Base-by-base conservation (phyloP, 106 monocot species). In the Dendrobium officinale region DNA sequence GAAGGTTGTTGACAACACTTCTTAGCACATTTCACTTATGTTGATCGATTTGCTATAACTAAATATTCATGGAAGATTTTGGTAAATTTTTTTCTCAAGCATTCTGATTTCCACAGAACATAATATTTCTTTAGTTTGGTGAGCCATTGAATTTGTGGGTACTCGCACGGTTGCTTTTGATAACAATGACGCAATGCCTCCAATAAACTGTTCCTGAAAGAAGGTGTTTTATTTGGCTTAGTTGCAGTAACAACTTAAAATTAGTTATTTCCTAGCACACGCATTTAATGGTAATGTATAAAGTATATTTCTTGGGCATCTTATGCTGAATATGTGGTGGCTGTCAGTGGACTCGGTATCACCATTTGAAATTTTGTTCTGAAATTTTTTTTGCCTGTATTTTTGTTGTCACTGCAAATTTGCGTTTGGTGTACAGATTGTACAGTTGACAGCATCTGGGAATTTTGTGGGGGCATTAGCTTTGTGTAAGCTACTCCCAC, bases 401-500 rank as follows among this genome's bases (percentile, higher is more conserved):
- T 74, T 19, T 74, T 51, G 51, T 51, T 51, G 51, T 75, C 20
- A 68, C 6, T 70, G 31, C 13, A 8, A n/a, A 4, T 72, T 26
- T 73, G 17, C 75, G 31, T 82, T 74, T 73, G 77, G 77, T 40
- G 43, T 88, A 73, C 88, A 99, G 99, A 95, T 99, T 86, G 99
- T 99, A 66, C 99, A 99, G 77, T 83, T 99, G 81, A 95, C 95
- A 55, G 99, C 99, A 88, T 99, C 91, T 66, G 99, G 99, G 51
- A 88, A 99, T 87, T 99, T 99, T 93, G 95, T 93, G 81, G 99
- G 93, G 89, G 99, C 99, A 55, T 89, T 99, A 83, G 85, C 89
- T 49, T 85, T 99, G 79, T 99, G 99, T 84, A 99, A 95, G 77
- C 83, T 95, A 54, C 95, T 99, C 78, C 99, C 99, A 72, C 99